phyloP scores from a whole-genome alignment of 208 protist species.

The Wallacemonas sp. region DNA sequence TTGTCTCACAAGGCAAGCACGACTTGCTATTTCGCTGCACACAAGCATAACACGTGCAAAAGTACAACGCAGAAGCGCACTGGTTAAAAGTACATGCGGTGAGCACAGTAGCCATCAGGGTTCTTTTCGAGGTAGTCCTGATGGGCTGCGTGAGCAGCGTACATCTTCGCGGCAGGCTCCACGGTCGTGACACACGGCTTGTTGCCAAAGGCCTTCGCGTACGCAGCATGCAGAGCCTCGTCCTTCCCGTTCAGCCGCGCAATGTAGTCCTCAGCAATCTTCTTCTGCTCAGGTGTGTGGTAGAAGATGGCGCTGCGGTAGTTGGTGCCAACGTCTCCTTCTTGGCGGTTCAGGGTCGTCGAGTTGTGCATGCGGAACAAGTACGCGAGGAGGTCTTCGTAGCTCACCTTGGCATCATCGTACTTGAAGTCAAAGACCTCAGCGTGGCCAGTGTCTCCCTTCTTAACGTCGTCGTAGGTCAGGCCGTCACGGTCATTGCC shows the following conservation, averaged over 20 bases:
- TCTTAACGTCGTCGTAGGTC: constrained; percentile 93
- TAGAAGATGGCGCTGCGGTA: constrained; percentile 95
- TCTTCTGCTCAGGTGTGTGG: constrained; percentile 85
- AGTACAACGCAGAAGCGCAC: too few species aligned
- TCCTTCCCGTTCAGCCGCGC: constrained; percentile 66
- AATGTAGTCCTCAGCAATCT: constrained; percentile 74
- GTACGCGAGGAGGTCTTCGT: constrained; percentile 83
- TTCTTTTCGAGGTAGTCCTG: constrained; percentile 88
- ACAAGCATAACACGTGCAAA: too few species aligned
- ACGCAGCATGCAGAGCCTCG: constrained; percentile 53
- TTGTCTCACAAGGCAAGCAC: too few species aligned
- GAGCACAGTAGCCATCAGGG: constrained; percentile 74
- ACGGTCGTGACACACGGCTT: constrained; percentile 67
- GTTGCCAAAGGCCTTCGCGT: constrained; percentile 68
- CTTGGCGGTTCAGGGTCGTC: constrained; percentile 92
- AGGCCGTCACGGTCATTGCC: constrained; percentile 54
- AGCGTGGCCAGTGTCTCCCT: constrained; percentile 92
- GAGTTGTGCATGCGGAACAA: constrained; percentile 97
- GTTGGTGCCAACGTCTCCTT: constrained; percentile 91
- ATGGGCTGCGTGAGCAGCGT: constrained; percentile 87
- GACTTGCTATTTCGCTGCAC: too few species aligned
- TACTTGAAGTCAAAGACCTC: constrained; percentile 93
- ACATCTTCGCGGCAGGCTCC: constrained; percentile 68
- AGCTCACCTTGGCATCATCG: constrained; percentile 82
- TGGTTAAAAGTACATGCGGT: constrained; percentile 74